Conservation (phyloP, 208 protist genomes). For the Leishmania martiniquensis region DNA sequence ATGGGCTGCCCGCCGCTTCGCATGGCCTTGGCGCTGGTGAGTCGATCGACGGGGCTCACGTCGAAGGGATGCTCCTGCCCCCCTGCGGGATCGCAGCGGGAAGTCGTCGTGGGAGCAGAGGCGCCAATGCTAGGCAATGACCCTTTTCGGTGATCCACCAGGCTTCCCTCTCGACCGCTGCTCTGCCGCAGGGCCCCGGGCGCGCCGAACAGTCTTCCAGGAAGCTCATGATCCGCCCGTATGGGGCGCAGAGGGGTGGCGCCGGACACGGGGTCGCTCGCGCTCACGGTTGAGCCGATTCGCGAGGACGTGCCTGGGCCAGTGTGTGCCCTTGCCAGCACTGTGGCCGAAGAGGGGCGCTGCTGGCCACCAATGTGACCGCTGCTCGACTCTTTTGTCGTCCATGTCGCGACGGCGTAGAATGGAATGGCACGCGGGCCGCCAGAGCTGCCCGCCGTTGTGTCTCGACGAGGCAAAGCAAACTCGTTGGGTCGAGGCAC, state of each 20-base stretch:
- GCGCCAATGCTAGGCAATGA: conserved; percentile 16
- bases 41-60: neutral
- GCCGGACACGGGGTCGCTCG: neutral
- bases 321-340: neutral
- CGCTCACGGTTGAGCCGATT: neutral
- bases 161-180: conserved; percentile 6
- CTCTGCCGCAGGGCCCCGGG: conserved; percentile 4
- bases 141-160: neutral
- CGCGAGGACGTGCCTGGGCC: neutral
- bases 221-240: conserved; percentile 16
- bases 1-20: conserved; percentile 20
- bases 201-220: conserved; percentile 22
- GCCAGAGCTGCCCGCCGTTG: neutral
- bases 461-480: conserved; percentile 6
- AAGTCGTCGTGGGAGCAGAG: neutral
- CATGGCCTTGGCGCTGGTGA: neutral
- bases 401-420: conserved; percentile 2
- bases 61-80: neutral
- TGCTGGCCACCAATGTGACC: neutral
- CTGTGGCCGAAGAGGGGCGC: conserved; percentile 4
- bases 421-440: conserved; percentile 2
- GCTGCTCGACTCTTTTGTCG: neutral
- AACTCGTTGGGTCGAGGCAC: conserved; percentile 1
- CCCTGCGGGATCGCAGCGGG: neutral
- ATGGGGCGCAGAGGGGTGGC: neutral